phyloP scores from a whole-genome alignment of 1,284 basidiomycete species.

The Anthracocystis setariae region DNA sequence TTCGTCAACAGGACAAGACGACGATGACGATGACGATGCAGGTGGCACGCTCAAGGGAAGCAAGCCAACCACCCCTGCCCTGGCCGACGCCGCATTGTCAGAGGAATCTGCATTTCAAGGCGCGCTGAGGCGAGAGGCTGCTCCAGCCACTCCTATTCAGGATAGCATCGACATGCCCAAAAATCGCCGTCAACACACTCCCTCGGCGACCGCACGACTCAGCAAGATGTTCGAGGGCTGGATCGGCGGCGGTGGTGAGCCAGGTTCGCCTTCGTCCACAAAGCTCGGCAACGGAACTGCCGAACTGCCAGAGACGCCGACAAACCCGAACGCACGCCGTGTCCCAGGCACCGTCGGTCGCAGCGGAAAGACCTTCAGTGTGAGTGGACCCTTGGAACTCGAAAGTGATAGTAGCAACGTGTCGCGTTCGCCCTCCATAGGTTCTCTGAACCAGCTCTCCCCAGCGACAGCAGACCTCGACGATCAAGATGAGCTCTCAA shows the following conservation, averaged over 20 bases:
- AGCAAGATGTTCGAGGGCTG: conserved; percentile 62
- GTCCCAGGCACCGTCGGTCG: conserved; percentile 35
- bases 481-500: conserved; percentile 32
- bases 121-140: neutral
- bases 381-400: conserved; percentile 57
- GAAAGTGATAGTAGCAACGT: conserved; percentile 34
- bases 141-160: neutral
- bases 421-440: conserved; percentile 35
- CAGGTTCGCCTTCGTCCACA: conserved; percentile 28
- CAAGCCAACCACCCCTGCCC: conserved; percentile 28
- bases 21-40: conserved; percentile 27
- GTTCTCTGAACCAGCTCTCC: conserved; percentile 22
- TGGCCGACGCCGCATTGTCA: neutral
- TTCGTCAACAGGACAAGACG: conserved; percentile 9
- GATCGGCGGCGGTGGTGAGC: conserved; percentile 36
- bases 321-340: conserved; percentile 14
- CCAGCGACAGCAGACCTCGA: conserved; percentile 22
- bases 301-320: conserved; percentile 32
- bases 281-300: neutral
- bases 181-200: conserved; percentile 31
- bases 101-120: neutral
- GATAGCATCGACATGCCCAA: conserved; percentile 24
- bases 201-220: conserved; percentile 50
- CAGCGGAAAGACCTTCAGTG: conserved; percentile 46
- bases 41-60: conserved; percentile 40